phyloP scores from a whole-genome alignment of 768 basidiomycete species.

The Pholiota conissans region DNA sequence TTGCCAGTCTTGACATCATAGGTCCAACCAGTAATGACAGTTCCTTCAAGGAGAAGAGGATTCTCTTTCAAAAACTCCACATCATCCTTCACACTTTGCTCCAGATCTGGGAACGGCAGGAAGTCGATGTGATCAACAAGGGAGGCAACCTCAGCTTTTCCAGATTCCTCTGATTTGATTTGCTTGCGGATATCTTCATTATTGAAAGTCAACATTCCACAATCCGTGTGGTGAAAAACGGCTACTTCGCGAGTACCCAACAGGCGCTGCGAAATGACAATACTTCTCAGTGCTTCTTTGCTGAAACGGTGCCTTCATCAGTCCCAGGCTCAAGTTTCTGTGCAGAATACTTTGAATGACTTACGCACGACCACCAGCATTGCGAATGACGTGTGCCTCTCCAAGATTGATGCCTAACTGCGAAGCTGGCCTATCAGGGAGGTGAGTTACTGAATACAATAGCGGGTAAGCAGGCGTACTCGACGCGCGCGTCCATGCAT shows the following conservation, averaged over 20 bases:
- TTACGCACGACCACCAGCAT: constrained; percentile 68
- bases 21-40: constrained; percentile 64
- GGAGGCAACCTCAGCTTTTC: constrained; percentile 25
- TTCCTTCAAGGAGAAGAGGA: constrained; percentile 54
- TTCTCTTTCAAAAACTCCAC: constrained; percentile 56
- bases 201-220: constrained; percentile 71
- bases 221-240: constrained; percentile 70
- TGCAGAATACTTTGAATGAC: constrained; percentile 20
- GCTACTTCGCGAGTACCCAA: constrained; percentile 70
- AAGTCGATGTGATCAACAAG: constrained; percentile 50
- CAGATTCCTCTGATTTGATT: constrained; percentile 47
- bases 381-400: constrained; percentile 72
- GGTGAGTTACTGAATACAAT: background rate
- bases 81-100: constrained; percentile 57
- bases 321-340: background rate
- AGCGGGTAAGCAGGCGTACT: constrained; percentile 38
- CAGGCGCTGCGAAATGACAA: constrained; percentile 73
- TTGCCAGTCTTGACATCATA: constrained; percentile 65
- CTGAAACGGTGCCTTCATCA: constrained; percentile 31
- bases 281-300: constrained; percentile 61
- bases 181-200: constrained; percentile 47
- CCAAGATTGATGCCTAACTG: constrained; percentile 65
- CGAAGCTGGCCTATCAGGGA: constrained; percentile 44
- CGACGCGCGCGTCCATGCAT: constrained; percentile 76
- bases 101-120: constrained; percentile 50